Base-by-base conservation (phyloP, 1,284 basidiomycete genomes). In the Ceratobasidium sp. region DNA sequence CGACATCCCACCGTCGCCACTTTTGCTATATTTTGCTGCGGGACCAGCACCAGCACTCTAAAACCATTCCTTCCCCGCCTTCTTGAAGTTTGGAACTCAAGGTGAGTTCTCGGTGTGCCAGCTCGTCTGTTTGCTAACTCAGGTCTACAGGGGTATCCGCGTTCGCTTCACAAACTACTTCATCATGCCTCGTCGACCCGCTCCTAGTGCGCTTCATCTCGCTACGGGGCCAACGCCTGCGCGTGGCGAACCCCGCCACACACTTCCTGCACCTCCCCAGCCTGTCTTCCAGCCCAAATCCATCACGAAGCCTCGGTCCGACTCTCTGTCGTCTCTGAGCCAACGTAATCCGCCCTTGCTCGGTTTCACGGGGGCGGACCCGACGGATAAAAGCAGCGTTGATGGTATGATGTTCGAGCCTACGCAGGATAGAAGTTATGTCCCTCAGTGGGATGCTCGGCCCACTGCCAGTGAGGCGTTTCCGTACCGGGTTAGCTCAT, bases 131-230 rank as follows among this genome's bases (percentile, higher is more conserved):
- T 9, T 11, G 48, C 29, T 43, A n/a, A 43, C 66, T 31, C 13
- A 19, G 31, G 5, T 19, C 14, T 22, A 29, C 31, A 27, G 22
- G 29, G 37, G 7, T 27, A 41, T 16, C 37, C 4, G 46, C n/a
- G 9, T 37, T 29, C 37, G n/a, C 29, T 31, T 54, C 14, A 61
- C 58, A 51, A 43, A n/a, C 14, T 6, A 29, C 48, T 65, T 16
- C 27, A 75, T 29, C 31, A 75, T 75, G 74, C 74, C 74, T 61
- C 74, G 74, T 48, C 74, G 74, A 43, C 64, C 74, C 14, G 64
- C 74, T n/a, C 74, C 74, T 19, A 68, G 64, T 39, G 64, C 74
- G 4, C 74, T 75, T 19, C 64, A 53, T 53, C 65, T 75, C 2
- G 31, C 65, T n/a, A 53, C 51, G 14, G 74, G 74, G 1, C 74